These are phyloP conservation scores for Aspergillus pseudoterreus DNA, from an alignment of 2,329 filamentous ascomycete species.

Conservation along the genomic window DNA sequence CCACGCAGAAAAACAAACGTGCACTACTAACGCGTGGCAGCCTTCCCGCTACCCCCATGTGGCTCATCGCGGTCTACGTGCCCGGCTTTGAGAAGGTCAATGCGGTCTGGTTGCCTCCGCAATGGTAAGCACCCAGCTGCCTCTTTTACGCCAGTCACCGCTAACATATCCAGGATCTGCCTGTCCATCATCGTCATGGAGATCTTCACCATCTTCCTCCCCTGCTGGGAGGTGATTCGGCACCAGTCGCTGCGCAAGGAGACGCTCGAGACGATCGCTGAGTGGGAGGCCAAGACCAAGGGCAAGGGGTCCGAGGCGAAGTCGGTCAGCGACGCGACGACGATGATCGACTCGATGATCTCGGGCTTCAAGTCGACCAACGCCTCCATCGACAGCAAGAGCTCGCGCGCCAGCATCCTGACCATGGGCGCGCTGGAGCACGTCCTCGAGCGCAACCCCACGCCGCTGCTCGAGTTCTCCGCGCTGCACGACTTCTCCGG, in stretches of 20 bases:
- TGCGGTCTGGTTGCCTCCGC: slow-evolving; percentile 55
- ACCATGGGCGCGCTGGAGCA: slow-evolving; percentile 62
- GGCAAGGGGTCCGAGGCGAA: slow-evolving; percentile 17
- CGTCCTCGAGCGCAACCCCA: slow-evolving; percentile 55
- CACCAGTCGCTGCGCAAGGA: slow-evolving; percentile 31
- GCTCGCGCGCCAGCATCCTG: slow-evolving; percentile 47
- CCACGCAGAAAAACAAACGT: background rate
- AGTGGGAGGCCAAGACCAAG: slow-evolving; percentile 37
- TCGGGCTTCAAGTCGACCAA: slow-evolving; percentile 27
- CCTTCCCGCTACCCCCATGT: slow-evolving; percentile 64
- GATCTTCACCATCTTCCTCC: slow-evolving; percentile 61
- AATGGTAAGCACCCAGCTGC: slow-evolving; percentile 50
- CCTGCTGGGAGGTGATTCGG: slow-evolving; percentile 54
- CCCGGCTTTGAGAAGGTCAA: slow-evolving; percentile 53
- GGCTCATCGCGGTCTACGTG: slow-evolving; percentile 56
- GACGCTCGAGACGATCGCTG: slow-evolving; percentile 33
- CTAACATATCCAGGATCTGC: slow-evolving; percentile 39
- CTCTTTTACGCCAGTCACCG: background rate
- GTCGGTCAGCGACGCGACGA: slow-evolving; percentile 27
- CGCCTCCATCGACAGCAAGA: slow-evolving; percentile 36
- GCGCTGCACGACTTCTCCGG: slow-evolving; percentile 65
- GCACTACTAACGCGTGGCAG: slow-evolving; percentile 29
- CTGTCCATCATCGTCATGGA: slow-evolving; percentile 62
- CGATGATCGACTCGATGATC: slow-evolving; percentile 26
- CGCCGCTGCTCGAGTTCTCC: slow-evolving; percentile 61